Conservation (phyloP, 1,139 yeast genomes). For the Eremothecium coryli region DNA sequence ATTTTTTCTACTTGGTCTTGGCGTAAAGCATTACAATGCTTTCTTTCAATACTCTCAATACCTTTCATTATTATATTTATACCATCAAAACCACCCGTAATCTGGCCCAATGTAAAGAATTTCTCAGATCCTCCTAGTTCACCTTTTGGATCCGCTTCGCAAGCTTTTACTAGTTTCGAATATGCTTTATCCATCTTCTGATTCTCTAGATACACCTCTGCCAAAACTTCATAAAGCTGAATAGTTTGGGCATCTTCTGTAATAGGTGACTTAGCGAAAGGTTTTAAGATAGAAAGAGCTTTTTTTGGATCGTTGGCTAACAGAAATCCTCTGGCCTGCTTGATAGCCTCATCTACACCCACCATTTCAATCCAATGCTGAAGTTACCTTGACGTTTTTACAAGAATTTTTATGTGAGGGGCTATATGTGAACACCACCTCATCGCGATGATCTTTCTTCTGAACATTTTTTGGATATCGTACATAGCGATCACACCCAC, state of each 20-base stretch:
- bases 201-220: constrained; percentile 70
- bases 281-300: constrained; percentile 35
- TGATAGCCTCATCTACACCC: constrained; percentile 16
- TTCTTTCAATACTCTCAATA: constrained; percentile 37
- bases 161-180: constrained; percentile 50
- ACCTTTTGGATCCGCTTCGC: constrained; percentile 63
- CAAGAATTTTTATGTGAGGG: no score
- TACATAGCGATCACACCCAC: no score
- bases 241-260: constrained; percentile 28
- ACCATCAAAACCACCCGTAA: constrained; percentile 77
- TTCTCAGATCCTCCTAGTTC: constrained; percentile 57
- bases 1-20: constrained; percentile 36
- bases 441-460: no score
- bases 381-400: no score
- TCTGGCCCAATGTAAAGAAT: constrained; percentile 83
- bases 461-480: no score
- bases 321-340: constrained; percentile 31
- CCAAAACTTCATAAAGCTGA: constrained; percentile 39
- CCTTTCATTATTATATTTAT: constrained; percentile 58
- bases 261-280: constrained; percentile 26
- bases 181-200: constrained; percentile 76
- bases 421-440: no score
- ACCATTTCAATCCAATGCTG: no score
- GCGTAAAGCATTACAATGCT: constrained; percentile 26
- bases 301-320: constrained; percentile 33